Base-by-base conservation (phyloP, 768 basidiomycete species). In the Leccinum obscurum region DNA sequence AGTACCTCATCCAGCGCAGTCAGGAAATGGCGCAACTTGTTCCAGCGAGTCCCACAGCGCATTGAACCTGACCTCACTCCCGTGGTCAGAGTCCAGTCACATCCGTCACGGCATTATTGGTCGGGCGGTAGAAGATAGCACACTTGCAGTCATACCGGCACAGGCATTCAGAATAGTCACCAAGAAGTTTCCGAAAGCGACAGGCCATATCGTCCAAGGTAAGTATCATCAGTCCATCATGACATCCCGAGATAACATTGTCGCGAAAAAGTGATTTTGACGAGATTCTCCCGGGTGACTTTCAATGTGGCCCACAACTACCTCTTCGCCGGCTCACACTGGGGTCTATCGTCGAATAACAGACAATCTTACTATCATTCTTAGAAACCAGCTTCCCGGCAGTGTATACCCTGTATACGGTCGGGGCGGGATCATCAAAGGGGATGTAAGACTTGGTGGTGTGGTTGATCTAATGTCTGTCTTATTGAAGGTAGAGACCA, bases 261-360 rank as follows among this genome's bases (percentile, higher is more conserved):
- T 41, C 41, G 2, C 14, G n/a, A 55, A 9, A 59, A 65, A 89
- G 95, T 98, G 35, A 97, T 99, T 62, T 77, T 99, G 61, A 97
- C 97, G 4, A 85, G 97, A 2, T 96, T 99, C 71, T 94, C 95
- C 22, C 86, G 97, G 26, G 97, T 98, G 11, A 99, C 97, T 0
- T 98, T 99, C 79, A 92, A 90, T 70, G 97, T 96, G 10, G 95
- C 97, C 0, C 97, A 98, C 74, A 90, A 90, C 68, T 99, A 97
- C 72, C 85, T 99, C 53, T 4, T 55, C 63, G 6, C 64, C 37
- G 54, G 22, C 52, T 44, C 60, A 44, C 11, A 57, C 48, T 1
- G 69, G 67, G 15, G 62, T 66, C 52, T 74, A 70, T 54, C 71
- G 67, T 55, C 69, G 71, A 58, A 75, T 72, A 61, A 73, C 72